Evolutionary conservation across 495 filamentous ascomycete species (phyloP), one percentile per base, ranked within the genome.

Genomic region (Hypomontagnella monticulosa): DNA sequence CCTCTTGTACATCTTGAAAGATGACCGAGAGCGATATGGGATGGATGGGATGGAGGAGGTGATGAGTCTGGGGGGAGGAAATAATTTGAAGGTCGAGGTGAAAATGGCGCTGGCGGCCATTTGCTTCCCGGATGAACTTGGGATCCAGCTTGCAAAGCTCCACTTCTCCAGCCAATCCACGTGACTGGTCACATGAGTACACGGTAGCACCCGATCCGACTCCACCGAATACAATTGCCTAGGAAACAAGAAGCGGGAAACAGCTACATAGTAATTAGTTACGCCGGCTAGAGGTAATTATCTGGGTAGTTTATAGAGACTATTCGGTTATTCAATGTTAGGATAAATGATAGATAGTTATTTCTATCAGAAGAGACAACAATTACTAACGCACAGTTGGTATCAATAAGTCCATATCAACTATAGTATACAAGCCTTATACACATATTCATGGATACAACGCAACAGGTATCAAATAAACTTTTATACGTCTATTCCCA

Each of bases 1-100:
- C 91, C 90, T 93, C 90, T 91, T 92, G 85, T 91, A 91, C 91
- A 93, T 93, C 83, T 79, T 91, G 87, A 82, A 74, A 71, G 81
- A 83, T 83, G 81, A 78, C 74, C 76, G 75, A 75, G 75, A 78
- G 78, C 79, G 75, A 75, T 76, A 75, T 69, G 63, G 61, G 73
- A 78, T 76, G 71, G 77, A 66, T 71, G 66, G 73, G 74, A 63
- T 73, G 70, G 72, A 76, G 74, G 69, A 74, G 78, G 73, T 76
- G 75, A 73, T 79, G 56, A 59, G 69, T 70, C 60, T 74, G 66
- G 65, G 63, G 62, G 34, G 57, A 68, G 60, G 63, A 68, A 63
- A 72, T 71, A 68, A 57, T 62, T 56, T 72, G 71, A 74, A 71
- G 57, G 60, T 67, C 71, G 69, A 72, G 61, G 69, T 69, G 62